A percentile compares a stretch with the other conserved stretches of the same genome.
Conservation (phyloP, 1,284 basidiomycete species). For the Kalmanozyma brasiliensis region DNA sequence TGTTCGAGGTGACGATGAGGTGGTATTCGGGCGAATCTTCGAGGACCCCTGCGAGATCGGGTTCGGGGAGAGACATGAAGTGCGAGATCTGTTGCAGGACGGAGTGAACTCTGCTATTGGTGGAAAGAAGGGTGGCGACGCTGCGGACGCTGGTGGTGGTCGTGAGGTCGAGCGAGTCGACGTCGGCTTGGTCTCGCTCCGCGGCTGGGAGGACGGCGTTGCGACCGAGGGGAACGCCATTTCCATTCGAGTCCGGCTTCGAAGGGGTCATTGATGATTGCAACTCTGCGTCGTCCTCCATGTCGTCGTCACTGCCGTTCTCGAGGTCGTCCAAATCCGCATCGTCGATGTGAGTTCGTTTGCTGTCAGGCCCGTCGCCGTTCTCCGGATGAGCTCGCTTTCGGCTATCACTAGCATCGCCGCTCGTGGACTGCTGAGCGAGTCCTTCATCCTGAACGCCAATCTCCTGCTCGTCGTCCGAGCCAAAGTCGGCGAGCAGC, state of each 20-base stretch:
- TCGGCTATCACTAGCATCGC: constrained; percentile 70
- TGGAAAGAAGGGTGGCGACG: constrained; percentile 87
- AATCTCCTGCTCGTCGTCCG: constrained; percentile 70
- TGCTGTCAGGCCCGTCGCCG: constrained; percentile 70
- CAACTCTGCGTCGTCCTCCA: constrained; percentile 16
- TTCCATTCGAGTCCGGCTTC: constrained; percentile 3
- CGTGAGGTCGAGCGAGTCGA: constrained; percentile 88
- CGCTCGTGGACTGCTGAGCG: constrained; percentile 53
- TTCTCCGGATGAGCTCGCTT: constrained; percentile 64
- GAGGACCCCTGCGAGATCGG: constrained; percentile 78
- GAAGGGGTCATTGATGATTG: constrained; percentile 14
- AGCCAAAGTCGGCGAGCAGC: constrained; percentile 81
- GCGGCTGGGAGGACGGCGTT: constrained; percentile 92
- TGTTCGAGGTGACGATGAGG: constrained; percentile 96
- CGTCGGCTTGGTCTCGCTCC: constrained; percentile 89
- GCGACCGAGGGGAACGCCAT: constrained; percentile 73
- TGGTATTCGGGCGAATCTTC: constrained; percentile 96
- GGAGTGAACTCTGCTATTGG: constrained; percentile 81
- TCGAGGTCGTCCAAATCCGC: constrained; percentile 62
- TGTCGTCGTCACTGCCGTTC: constrained; percentile 34
- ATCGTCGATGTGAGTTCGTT: constrained; percentile 39
- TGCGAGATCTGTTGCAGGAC: constrained; percentile 82
- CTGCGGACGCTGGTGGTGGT: constrained; percentile 85
- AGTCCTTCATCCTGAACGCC: constrained; percentile 53
- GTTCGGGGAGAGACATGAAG: constrained; percentile 80